Percentiles rank a stretch among this genome's conserved stretches.
Conservation (phyloP, 2,329 filamentous ascomycete genomes). For the Aspergillus tubingensis region DNA sequence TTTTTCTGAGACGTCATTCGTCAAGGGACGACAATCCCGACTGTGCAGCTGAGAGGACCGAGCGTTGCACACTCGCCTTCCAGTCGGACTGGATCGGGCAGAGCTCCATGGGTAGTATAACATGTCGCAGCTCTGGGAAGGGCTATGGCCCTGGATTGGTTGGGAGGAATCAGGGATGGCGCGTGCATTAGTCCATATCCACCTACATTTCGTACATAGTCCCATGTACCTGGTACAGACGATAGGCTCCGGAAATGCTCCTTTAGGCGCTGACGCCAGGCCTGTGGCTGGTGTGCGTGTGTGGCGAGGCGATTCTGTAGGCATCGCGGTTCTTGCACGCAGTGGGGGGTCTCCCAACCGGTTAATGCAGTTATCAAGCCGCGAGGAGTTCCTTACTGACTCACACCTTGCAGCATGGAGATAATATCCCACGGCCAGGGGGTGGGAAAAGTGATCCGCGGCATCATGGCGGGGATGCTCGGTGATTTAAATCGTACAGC, state of each 20-base stretch:
- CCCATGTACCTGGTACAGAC: not conserved
- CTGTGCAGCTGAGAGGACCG: not conserved
- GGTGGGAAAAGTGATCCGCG: not conserved
- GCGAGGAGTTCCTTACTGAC: slow-evolving; percentile 1
- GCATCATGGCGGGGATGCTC: slow-evolving; percentile 1
- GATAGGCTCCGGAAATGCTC: slow-evolving; percentile 1
- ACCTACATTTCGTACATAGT: slow-evolving; percentile 5
- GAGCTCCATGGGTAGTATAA: not conserved
- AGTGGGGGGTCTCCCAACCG: not conserved
- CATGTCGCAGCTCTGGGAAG: not conserved
- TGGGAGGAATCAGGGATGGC: slow-evolving; percentile 2
- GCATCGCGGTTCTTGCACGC: not conserved
- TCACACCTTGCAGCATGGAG: slow-evolving; percentile 5
- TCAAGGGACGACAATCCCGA: not conserved
- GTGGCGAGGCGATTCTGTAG: slow-evolving; percentile 1
- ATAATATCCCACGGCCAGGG: slow-evolving; percentile 2
- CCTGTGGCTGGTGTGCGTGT: not conserved
- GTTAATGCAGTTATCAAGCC: not conserved
- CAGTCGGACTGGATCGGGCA: not conserved
- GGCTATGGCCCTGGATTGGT: not conserved
- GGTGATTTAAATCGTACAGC: slow-evolving; percentile 1
- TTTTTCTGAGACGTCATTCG: not conserved
- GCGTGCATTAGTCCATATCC: slow-evolving; percentile 4
- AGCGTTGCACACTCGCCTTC: not conserved
- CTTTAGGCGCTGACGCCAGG: not conserved